phyloP scores from a whole-genome alignment of 2,329 filamentous ascomycete genomes.

The Fusarium incarnatum region DNA sequence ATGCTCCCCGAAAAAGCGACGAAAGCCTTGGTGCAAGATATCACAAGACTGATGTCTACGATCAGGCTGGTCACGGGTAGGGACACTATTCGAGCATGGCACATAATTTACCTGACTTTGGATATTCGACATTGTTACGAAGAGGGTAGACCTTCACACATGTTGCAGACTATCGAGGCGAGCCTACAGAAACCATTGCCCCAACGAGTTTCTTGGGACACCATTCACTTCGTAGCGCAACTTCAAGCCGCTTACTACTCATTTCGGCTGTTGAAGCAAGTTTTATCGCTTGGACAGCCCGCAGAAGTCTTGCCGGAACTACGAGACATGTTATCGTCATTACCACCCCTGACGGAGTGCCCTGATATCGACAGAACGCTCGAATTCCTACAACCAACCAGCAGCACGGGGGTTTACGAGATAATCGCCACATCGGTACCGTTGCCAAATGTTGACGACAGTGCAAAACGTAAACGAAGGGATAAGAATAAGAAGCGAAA shows the following conservation, averaged over 20 bases:
- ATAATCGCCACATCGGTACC: slow-evolving; percentile 39
- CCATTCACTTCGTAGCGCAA: slow-evolving; percentile 71
- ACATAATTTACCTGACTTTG: slow-evolving; percentile 44
- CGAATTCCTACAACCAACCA: slow-evolving; percentile 33
- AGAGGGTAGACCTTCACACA: slow-evolving; percentile 46
- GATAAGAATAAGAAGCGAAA: slow-evolving; percentile 26
- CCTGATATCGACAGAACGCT: slow-evolving; percentile 40
- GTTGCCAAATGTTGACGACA: neutral
- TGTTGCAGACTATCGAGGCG: slow-evolving; percentile 40
- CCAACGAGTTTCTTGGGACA: slow-evolving; percentile 60
- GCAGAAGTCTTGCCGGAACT: slow-evolving; percentile 32
- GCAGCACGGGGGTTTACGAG: slow-evolving; percentile 15
- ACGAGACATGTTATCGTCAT: slow-evolving; percentile 31
- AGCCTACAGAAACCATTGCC: neutral
- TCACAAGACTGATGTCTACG: slow-evolving; percentile 38
- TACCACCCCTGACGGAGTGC: slow-evolving; percentile 45
- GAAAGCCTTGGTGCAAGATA: slow-evolving; percentile 22
- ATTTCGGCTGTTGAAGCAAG: slow-evolving; percentile 61
- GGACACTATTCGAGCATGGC: slow-evolving; percentile 38
- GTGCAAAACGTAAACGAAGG: slow-evolving; percentile 1
- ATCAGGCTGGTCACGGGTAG: slow-evolving; percentile 6
- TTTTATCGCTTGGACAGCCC: slow-evolving; percentile 41
- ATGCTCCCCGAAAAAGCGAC: slow-evolving; percentile 26
- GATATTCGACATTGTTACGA: slow-evolving; percentile 48
- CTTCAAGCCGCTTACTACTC: slow-evolving; percentile 72